Percentiles rank a stretch among this genome's conserved stretches.
phyloP scores from a whole-genome alignment of 495 filamentous ascomycete species.

The Saxophila tyrrhenica region DNA sequence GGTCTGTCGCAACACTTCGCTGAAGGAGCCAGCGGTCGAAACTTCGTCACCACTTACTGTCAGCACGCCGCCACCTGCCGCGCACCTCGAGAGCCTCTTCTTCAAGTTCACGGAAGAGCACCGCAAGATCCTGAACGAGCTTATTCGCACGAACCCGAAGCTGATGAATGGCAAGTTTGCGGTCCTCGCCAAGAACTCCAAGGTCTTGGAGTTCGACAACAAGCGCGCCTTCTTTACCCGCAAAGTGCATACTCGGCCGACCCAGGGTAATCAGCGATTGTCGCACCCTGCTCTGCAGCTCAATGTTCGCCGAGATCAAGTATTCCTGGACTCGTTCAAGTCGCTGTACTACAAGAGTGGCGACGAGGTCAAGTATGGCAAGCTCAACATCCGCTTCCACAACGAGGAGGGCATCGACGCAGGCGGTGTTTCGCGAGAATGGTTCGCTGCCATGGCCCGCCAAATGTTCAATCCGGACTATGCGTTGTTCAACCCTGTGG shows the following conservation, averaged over 20 bases:
- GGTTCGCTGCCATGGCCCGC: conserved; percentile 94
- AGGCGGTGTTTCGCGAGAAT: conserved; percentile 94
- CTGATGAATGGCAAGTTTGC: conserved; percentile 98
- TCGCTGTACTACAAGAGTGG: conserved; percentile 88
- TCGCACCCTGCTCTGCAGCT: conserved; percentile 73
- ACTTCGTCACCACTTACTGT: conserved; percentile 39
- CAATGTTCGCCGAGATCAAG: conserved; percentile 79
- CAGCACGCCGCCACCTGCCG: conserved; percentile 67
- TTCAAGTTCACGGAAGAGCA: conserved; percentile 98
- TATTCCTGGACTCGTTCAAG: conserved; percentile 97
- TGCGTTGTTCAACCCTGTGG: conserved; percentile 88
- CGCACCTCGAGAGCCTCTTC: conserved; percentile 80
- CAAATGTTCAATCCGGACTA: conserved; percentile 99
- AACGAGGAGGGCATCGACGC: conserved; percentile 97
- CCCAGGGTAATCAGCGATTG: conserved; percentile 44
- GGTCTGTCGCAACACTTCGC: conserved; percentile 89
- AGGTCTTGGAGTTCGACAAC: conserved; percentile 98
- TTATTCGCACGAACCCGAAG: conserved; percentile 91
- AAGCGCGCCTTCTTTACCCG: conserved; percentile 99
- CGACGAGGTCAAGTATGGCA: conserved; percentile 96
- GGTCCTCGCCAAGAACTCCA: conserved; percentile 91
- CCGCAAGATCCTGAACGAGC: conserved; percentile 93
- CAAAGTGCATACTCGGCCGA: conserved; percentile 64
- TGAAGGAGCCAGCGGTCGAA: conserved; percentile 58
- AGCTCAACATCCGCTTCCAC: conserved; percentile 93